Percentiles rank a stretch among this genome's conserved stretches.
These are phyloP conservation scores for Penicillium malachiteum DNA, from an alignment of 495 filamentous ascomycete genomes.

Conservation along the genomic window DNA sequence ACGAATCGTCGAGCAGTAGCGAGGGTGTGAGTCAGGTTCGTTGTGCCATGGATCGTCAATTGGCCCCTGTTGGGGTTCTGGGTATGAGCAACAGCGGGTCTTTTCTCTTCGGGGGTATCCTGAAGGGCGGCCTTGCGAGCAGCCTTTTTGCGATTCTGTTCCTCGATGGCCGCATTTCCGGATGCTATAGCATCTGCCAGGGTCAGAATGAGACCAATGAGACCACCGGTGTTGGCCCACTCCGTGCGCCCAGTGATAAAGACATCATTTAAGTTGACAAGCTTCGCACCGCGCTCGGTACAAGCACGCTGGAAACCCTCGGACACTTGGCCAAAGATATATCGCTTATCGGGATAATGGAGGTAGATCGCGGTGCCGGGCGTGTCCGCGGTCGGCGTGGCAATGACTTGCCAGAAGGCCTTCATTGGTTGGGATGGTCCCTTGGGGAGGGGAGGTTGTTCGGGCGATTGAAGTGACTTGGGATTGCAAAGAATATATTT, in stretches of 20 bases:
- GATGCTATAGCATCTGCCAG: constrained; percentile 62
- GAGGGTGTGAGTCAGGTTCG: constrained; percentile 74
- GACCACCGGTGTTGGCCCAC: constrained; percentile 75
- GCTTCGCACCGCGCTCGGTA: constrained; percentile 58
- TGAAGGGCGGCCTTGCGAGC: constrained; percentile 15
- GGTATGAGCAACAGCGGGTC: neutral
- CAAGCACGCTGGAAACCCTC: constrained; percentile 85
- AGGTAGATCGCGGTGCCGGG: constrained; percentile 74
- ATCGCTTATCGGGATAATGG: constrained; percentile 75
- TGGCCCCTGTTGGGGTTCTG: constrained; percentile 9
- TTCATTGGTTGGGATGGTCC: constrained; percentile 54
- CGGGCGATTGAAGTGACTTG: constrained; percentile 7
- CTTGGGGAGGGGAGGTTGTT: neutral
- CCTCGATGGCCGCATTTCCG: constrained; percentile 29
- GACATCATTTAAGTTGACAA: constrained; percentile 65
- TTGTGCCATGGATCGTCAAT: constrained; percentile 72
- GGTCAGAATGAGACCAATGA: constrained; percentile 80
- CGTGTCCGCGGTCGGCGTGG: constrained; percentile 87
- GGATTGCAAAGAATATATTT: constrained; percentile 33
- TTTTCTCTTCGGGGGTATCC: constrained; percentile 19
- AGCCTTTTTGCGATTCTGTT: constrained; percentile 31
- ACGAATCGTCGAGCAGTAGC: constrained; percentile 84
- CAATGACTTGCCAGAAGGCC: constrained; percentile 67
- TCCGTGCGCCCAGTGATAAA: constrained; percentile 76
- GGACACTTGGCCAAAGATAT: constrained; percentile 79